Evolutionary conservation across 441 rosid genomes (phyloP), one percentile per base, ranked within the genome.

Genomic region (Theobroma grandiflorum): DNA sequence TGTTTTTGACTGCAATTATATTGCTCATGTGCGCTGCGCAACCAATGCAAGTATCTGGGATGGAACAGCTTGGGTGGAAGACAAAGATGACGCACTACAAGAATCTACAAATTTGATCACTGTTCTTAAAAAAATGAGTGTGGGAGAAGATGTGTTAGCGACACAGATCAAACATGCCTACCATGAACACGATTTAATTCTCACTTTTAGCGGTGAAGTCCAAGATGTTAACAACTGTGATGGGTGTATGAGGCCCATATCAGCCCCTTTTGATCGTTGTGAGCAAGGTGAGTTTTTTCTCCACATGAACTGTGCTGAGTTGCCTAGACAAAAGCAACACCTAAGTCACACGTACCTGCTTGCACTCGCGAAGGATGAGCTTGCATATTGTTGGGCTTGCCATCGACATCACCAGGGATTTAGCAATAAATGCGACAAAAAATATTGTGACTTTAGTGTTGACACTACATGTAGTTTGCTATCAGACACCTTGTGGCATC

Each of bases 11-110:
- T 73, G 76, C 63, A 38, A 52, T 53, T 72, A 52, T 16, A 31
- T 72, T 55, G 47, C 26, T 8, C 76, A 72, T 55, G 64, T 55
- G 7, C 55, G 55, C 1, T 73, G 77, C 38, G 77, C 66, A 35
- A 53, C 12, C 8, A 10, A 49, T 14, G 2, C 31, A 12, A 31
- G 16, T 16, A 20, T 73, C 12, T 58, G 53, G 57, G 35, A 22
- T 38, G 47, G 77, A 22, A 6, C 12, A 40, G 16, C n/a, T 2
- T 2, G 31, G 31, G 31, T 18, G 26, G 12, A 5, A 4, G 43
- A 1, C 0, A 26, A 33, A 14, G 63, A 33, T 11, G 26, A 14
- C 18, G 26, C 2, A 38, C 42, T 5, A 3, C 42, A 73, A 37
- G 22, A 6, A 18, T 2, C 18, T 2, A 12, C 14, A 3, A 10